These are phyloP conservation scores for Cantharellus cinnabarinus DNA, from an alignment of 768 basidiomycete species.

Conservation along the genomic window DNA sequence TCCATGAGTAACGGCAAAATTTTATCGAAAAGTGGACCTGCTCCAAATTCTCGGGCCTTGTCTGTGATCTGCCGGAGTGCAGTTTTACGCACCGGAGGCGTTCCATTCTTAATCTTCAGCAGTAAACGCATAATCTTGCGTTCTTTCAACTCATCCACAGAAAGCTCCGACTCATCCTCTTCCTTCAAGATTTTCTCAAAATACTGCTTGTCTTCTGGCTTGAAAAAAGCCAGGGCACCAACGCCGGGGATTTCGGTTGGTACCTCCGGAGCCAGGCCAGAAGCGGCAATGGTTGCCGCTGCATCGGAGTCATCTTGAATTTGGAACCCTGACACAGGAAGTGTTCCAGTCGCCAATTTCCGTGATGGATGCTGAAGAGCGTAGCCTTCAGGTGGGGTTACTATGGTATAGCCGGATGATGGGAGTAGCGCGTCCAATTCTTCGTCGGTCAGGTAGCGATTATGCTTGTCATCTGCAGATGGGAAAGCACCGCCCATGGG, in stretches of 20 bases:
- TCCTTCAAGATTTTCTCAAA: conserved; percentile 91
- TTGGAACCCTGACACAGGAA: conserved; percentile 70
- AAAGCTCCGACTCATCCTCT: conserved; percentile 82
- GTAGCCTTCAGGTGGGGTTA: conserved; percentile 88
- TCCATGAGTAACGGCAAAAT: conserved; percentile 97
- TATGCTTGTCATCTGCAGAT: conserved; percentile 79
- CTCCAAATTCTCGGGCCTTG: conserved; percentile 96
- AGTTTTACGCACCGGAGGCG: conserved; percentile 93
- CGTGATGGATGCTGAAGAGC: conserved; percentile 38
- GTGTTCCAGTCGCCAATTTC: conserved; percentile 29
- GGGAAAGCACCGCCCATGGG: conserved; percentile 12
- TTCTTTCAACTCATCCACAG: conserved; percentile 97
- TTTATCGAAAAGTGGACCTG: conserved; percentile 96
- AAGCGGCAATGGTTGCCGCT: conserved; percentile 70
- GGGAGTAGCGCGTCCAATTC: conserved; percentile 87
- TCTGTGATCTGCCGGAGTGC: conserved; percentile 96
- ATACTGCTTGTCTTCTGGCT: conserved; percentile 93
- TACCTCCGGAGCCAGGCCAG: conserved; percentile 78
- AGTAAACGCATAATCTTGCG: conserved; percentile 96
- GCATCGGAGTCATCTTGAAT: conserved; percentile 91
- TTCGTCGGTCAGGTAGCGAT: conserved; percentile 88
- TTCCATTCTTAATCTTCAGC: conserved; percentile 98
- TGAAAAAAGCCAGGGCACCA: conserved; percentile 93
- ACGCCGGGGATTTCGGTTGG: conserved; percentile 98
- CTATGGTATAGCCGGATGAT: conserved; percentile 67